These are phyloP conservation scores for Catharanthus roseus DNA, from an alignment of 257 asterid species.

Conservation along the genomic window DNA sequence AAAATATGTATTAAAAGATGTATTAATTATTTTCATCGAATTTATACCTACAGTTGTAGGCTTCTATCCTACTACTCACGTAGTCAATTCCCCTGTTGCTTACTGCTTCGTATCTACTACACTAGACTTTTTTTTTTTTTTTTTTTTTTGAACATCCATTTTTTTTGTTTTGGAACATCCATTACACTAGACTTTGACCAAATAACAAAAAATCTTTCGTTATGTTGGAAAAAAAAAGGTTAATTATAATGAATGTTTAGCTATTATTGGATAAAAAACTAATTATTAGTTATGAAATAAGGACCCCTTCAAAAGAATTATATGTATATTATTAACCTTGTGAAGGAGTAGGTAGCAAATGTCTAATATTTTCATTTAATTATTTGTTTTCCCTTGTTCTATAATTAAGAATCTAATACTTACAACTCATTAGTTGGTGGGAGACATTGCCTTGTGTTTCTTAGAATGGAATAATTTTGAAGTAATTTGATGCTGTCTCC, in stretches of 20 bases:
- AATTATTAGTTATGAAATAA: not conserved
- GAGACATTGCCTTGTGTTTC: conserved; percentile 22
- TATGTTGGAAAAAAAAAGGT: no score
- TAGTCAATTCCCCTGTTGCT: not conserved
- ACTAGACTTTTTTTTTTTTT: no score
- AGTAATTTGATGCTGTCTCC: conserved; percentile 29
- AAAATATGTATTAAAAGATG: no score
- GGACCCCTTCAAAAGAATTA: not conserved
- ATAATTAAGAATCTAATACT: conserved; percentile 11
- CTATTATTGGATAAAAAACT: not conserved
- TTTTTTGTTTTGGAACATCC: no score
- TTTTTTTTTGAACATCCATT: no score
- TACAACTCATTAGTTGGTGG: conserved; percentile 4
- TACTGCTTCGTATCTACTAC: no score
- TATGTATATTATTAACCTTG: not conserved
- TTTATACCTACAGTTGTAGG: not conserved
- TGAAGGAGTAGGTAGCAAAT: not conserved
- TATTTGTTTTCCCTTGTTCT: no score
- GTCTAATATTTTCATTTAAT: no score
- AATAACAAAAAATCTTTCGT: no score
- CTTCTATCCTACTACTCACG: not conserved
- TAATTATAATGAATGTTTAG: not conserved
- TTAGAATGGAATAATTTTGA: conserved; percentile 19
- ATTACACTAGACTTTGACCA: no score
- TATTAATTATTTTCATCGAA: no score